phyloP scores from a whole-genome alignment of 2,329 filamentous ascomycete species.

The Ascochyta koolunga region DNA sequence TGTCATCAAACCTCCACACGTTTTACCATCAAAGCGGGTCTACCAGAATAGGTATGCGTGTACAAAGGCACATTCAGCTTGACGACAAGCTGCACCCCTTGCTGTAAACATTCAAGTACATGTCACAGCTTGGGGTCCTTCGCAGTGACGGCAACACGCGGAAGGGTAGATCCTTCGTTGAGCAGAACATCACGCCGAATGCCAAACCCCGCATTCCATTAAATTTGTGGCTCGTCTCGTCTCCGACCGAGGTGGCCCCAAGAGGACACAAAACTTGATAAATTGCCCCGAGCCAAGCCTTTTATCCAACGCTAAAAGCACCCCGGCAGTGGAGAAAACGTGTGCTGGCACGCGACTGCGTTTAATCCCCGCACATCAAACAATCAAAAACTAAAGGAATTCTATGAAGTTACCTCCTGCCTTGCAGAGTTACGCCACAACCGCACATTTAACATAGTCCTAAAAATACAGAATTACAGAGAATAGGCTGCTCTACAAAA shows the following conservation, averaged over 20 bases:
- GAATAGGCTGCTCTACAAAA: no score
- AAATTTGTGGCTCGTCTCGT: background rate
- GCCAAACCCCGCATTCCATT: slow-evolving; percentile 1
- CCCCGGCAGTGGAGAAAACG: slow-evolving; percentile 6
- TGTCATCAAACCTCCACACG: background rate
- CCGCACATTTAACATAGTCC: no score
- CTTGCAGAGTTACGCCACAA: no score
- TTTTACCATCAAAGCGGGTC: background rate
- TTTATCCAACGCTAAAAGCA: slow-evolving; percentile 4
- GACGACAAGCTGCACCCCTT: background rate
- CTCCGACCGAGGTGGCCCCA: slow-evolving; percentile 5
- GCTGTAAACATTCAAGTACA: background rate
- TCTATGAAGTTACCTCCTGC: no score
- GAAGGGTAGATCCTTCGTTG: no score
- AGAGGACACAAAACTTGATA: background rate
- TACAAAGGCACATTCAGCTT: background rate
- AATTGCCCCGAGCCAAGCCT: slow-evolving; percentile 3
- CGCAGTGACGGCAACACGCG: no score
- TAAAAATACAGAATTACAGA: no score
- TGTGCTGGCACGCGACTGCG: no score
- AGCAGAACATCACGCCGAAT: no score
- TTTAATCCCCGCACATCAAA: no score
- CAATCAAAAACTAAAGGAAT: no score
- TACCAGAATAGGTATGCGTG: background rate
- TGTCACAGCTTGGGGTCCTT: no score